phyloP scores from a whole-genome alignment of 805 yeast species.

The Wickerhamomyces sydowiorum region DNA sequence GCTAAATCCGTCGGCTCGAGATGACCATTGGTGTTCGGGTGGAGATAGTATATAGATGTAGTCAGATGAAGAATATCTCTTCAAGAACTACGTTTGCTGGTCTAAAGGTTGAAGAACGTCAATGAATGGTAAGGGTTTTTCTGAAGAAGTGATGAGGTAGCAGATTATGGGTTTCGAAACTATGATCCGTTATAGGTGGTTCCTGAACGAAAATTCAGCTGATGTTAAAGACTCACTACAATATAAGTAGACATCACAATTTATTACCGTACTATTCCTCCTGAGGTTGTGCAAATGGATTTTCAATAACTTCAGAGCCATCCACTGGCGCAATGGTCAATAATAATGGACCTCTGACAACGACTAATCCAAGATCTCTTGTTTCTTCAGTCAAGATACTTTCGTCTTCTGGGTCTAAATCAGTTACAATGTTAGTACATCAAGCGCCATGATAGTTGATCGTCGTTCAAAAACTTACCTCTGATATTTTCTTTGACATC shows the following conservation, averaged over 20 bases:
- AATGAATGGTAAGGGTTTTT: too few relatives aligned
- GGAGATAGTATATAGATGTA: background rate
- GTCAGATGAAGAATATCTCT: too few relatives aligned
- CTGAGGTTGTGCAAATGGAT: constrained; percentile 48
- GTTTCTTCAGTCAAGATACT: constrained; percentile 47
- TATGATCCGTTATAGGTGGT: too few relatives aligned
- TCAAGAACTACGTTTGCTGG: too few relatives aligned
- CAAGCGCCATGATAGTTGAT: too few relatives aligned
- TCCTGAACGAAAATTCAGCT: too few relatives aligned
- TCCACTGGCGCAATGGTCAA: constrained; percentile 67
- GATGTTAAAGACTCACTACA: too few relatives aligned
- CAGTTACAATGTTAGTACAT: constrained; percentile 8
- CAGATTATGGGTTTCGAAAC: too few relatives aligned
- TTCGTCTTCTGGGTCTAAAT: constrained; percentile 54
- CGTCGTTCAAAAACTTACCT: constrained; percentile 29
- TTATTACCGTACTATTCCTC: constrained; percentile 5
- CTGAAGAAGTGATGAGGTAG: too few relatives aligned
- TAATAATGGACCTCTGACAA: constrained; percentile 79
- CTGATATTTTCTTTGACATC: constrained; percentile 61
- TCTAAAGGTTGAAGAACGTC: too few relatives aligned
- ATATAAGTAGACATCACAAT: background rate
- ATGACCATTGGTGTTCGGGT: background rate
- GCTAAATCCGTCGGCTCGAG: background rate
- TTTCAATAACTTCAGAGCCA: constrained; percentile 64
- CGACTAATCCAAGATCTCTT: constrained; percentile 70